Base-by-base conservation (phyloP, 1,284 basidiomycete genomes). In the Ceratobasidium sp. region DNA sequence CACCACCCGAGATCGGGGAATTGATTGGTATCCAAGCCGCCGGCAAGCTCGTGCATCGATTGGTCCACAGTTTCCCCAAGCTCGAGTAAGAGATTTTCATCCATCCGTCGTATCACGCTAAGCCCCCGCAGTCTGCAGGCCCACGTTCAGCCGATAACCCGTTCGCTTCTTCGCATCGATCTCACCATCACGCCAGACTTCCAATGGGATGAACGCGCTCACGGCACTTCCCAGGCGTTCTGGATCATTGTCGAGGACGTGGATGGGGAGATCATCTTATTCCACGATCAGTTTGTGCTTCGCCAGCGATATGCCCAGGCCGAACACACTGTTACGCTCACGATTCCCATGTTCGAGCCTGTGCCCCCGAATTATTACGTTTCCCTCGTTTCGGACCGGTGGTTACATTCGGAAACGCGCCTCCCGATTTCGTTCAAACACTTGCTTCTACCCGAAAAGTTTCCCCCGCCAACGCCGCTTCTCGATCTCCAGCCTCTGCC, bases 291-390 rank as follows among this genome's bases (percentile, higher is more conserved):
- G 27, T 98, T 98, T 81, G 82, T 97, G 56, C 88, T 98, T 47
- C 88, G 93, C 17, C 91, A 96, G 76, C 89, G 92, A 8, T 99
- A 98, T 74, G 92, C 93, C 0, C 88, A 93, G 76, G 92, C 93
- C 71, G 95, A 97, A 75, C 96, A 98, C 80, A 95, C 89, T 70
- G 87, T 99, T 50, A 94, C 94, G 0, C 88, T 99, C 73, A 97
- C 94, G 0, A 93, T 98, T 0, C 94, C 94, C 0, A 96, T 98
- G 87, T 94, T 93, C 73, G 96, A 98, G 74, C 96, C 96, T 0
- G 88, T 96, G 3, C 96, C 96, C 50, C 96, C 96, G 0, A 98
- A 98, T 79, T 98, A 98, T 81, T 99, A 94, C 80, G 95, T 99
- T 77, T 94, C 93, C 12, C 84, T 98, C 70, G 86, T 97, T 72